Percentiles rank a stretch among this genome's conserved stretches.
Conservation (phyloP, 768 basidiomycete species). For the Mycena alexandri region DNA sequence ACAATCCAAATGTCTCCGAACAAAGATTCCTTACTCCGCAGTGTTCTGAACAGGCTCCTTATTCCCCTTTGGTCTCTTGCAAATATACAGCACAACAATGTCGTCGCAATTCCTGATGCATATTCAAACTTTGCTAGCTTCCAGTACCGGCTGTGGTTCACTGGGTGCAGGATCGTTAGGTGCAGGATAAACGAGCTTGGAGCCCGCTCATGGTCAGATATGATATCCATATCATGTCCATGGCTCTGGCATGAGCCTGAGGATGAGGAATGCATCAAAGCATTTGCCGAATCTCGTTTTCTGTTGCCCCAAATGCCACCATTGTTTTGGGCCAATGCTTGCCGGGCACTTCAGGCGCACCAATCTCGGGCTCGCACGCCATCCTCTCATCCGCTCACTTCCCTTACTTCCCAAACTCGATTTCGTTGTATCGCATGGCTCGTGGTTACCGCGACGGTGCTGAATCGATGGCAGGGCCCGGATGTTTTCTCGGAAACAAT, state of each 20-base stretch:
- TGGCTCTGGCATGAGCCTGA: conserved; percentile 20
- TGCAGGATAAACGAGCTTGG: too few relatives aligned
- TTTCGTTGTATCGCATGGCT: conserved; percentile 17
- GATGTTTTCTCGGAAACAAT: too few relatives aligned
- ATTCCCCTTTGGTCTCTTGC: too few relatives aligned
- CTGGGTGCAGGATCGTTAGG: neutral
- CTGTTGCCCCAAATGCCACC: neutral
- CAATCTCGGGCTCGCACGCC: too few relatives aligned
- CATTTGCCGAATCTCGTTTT: neutral
- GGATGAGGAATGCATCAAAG: conserved; percentile 21
- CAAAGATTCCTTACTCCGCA: too few relatives aligned
- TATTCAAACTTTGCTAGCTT: neutral
- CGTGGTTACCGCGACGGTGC: neutral
- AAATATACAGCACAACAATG: too few relatives aligned
- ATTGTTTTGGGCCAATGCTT: neutral
- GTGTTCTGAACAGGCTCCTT: too few relatives aligned
- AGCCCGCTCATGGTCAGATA: too few relatives aligned
- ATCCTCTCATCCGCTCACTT: neutral
- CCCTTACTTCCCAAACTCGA: conserved; percentile 1
- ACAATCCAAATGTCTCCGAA: too few relatives aligned
- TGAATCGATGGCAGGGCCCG: too few relatives aligned
- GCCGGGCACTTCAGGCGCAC: neutral
- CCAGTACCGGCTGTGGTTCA: conserved; percentile 17
- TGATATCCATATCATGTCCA: neutral
- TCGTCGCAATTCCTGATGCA: too few relatives aligned